Conservation (phyloP, 2,329 filamentous ascomycete genomes). For the Pestalotiopsis sp. region DNA sequence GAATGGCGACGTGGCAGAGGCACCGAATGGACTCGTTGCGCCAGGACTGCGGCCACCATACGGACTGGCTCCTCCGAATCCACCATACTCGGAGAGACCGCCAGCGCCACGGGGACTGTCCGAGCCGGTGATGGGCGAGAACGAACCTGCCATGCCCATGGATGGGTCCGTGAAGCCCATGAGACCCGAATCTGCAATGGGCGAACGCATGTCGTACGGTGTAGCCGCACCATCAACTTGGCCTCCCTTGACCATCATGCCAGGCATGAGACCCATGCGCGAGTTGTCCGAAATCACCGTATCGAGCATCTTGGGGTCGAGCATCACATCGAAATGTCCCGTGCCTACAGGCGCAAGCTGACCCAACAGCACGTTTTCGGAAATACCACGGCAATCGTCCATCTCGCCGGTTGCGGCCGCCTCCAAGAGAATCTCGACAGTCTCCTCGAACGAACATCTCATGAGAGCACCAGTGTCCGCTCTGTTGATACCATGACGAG, state of each 20-base stretch:
- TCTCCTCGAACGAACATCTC: constrained; percentile 99
- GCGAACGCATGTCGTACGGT: constrained; percentile 88
- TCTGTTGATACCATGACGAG: constrained; percentile 97
- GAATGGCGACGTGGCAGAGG: constrained; percentile 69
- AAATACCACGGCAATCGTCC: constrained; percentile 96
- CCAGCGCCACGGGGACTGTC: constrained; percentile 67
- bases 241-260: constrained; percentile 75
- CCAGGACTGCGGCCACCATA: constrained; percentile 69
- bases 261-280: constrained; percentile 79
- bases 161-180: constrained; percentile 63
- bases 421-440: constrained; percentile 95
- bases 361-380: constrained; percentile 97
- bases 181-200: constrained; percentile 66
- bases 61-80: constrained; percentile 63
- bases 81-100: constrained; percentile 65
- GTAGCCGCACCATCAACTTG: constrained; percentile 84
- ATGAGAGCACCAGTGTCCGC: constrained; percentile 97
- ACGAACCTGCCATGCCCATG: constrained; percentile 56
- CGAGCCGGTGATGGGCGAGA: constrained; percentile 81
- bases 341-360: constrained; percentile 97
- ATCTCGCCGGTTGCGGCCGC: constrained; percentile 93
- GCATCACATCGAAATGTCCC: constrained; percentile 89
- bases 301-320: constrained; percentile 94
- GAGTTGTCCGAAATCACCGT: constrained; percentile 93
- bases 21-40: constrained; percentile 76